Base-by-base conservation (phyloP, 2,329 filamentous ascomycete species). In the Aspergillus fijiensis region DNA sequence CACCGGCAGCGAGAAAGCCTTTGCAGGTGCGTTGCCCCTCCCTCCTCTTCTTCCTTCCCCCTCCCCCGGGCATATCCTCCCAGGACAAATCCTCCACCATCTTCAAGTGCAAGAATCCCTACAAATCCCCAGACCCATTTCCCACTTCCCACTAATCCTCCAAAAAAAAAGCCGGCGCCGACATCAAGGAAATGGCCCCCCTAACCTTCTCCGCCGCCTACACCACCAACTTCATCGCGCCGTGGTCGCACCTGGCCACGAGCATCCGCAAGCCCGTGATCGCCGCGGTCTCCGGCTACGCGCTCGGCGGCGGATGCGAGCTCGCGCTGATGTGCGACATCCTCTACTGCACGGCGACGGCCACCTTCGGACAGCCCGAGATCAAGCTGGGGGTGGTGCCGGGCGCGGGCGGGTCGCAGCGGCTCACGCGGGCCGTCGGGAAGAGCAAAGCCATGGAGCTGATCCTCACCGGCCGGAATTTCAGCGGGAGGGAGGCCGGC, bases 161-260 rank as follows among this genome's bases (percentile, higher is more conserved):
- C 31, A 23, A 3, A 35, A 12, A 12, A n/a, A 56, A 70, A 74
- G 94, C 95, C 49, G 95, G 95, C 55, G 95, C 95, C 62, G 95
- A 99, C 78, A 99, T 99, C 82, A 98, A 98, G 79, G 95, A 99
- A 79, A 99, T 99, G 95, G 90, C 92, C 31, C 88, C 92, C 62
- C 86, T 97, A 45, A 93, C 89, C 58, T 99, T 99, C 79, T 86
- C 90, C 64, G 82, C 89, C 65, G 94, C 95, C 45, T 98, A 97
- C 81, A 90, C 87, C 51, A 87, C 82, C 67, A 91, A 96, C 73
- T 99, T 99, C 77, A 98, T 99, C 77, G 92, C 96, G 75, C 87
- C 87, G 10, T 99, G 95, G 95, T 96, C 92, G 5, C 84, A 89
- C 64, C 85, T 97, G 51, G 90, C 92, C 27, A 91, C 88, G 21